Base-by-base conservation (phyloP, 768 basidiomycete species). In the Lanmaoa rubissima region DNA sequence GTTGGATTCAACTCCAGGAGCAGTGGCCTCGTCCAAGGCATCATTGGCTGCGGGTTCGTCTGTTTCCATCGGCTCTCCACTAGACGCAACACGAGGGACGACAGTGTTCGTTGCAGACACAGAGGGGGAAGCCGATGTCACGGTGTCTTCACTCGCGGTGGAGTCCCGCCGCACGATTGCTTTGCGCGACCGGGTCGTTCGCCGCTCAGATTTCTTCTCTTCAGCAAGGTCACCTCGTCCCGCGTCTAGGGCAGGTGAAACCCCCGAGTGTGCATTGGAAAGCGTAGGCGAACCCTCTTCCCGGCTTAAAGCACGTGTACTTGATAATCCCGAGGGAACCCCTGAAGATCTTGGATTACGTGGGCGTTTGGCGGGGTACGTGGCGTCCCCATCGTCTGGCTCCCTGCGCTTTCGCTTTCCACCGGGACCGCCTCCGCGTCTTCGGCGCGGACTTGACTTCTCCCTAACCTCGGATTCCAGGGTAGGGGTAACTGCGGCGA, bases 341-440 rank as follows among this genome's bases (percentile, higher is more conserved):
- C 69, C 62, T 42, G 69, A 69, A 14, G 65, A 77, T 57, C 86
- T 73, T 7, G 83, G 78, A 53, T 78, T 74, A 28, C 86, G 79
- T 19, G 83, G 76, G 26, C 85, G 79, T 71, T 87, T 88, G 12
- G 86, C 83, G n/a, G 87, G 86, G 64, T 87, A 88, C n/a, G 82
- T 80, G 1, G 81, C 78, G 59, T 88, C 85, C 13, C 79, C 81
- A 45, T 86, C 85, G 43, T 87, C 86, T 8, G 65, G 69, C 34
- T 86, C 85, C 64, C 75, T 84, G 21, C 86, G 76, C 65, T 79
- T 85, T 52, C 87, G 75, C 66, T 83, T 76, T 28, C 77, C 77
- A 3, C 76, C 76, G 2, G 54, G 60, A 0, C 74, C 75, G 11
- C 77, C 77, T 31, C 69, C 71, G 7, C 70, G 70, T 54, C 74